phyloP scores from a whole-genome alignment of 345 rosid species.

The Euphorbia lathyris region DNA sequence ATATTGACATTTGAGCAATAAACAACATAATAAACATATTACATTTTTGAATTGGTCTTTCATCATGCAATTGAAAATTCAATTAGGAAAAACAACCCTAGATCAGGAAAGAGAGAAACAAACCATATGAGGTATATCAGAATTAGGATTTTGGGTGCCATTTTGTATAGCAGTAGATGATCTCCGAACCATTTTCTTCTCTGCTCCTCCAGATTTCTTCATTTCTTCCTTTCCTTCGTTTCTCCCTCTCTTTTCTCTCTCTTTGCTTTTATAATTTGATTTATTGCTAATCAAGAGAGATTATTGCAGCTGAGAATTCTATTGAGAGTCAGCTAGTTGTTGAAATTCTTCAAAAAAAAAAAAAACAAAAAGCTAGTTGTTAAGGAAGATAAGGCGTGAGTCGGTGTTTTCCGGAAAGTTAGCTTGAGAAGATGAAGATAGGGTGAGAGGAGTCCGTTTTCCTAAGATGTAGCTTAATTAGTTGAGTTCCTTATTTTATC shows the following conservation, averaged over 20 bases:
- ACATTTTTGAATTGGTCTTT: background rate
- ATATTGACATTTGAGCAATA: background rate
- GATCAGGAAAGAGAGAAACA: conserved; percentile 28
- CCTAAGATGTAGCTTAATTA: too few relatives aligned
- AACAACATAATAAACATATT: background rate
- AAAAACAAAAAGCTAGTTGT: too few relatives aligned
- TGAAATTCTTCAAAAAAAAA: too few relatives aligned
- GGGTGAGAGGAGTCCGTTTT: too few relatives aligned
- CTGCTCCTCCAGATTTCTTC: conserved; percentile 89
- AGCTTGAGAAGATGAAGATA: too few relatives aligned
- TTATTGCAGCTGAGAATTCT: too few relatives aligned
- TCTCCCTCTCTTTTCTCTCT: background rate
- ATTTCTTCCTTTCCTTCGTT: conserved; percentile 27
- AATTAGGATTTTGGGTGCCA: conserved; percentile 57
- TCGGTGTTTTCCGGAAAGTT: too few relatives aligned
- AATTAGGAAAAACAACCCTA: conserved; percentile 27
- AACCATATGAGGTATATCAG: conserved; percentile 82
- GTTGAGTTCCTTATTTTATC: too few relatives aligned
- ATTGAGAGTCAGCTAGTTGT: too few relatives aligned
- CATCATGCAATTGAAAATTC: background rate
- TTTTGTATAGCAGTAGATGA: conserved; percentile 62
- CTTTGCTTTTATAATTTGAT: background rate
- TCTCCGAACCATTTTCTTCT: conserved; percentile 89
- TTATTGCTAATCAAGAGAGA: too few relatives aligned
- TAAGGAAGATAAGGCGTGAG: too few relatives aligned